Evolutionary conservation across 345 rosid genomes (phyloP).

Genomic region (Salix udensis): DNA sequence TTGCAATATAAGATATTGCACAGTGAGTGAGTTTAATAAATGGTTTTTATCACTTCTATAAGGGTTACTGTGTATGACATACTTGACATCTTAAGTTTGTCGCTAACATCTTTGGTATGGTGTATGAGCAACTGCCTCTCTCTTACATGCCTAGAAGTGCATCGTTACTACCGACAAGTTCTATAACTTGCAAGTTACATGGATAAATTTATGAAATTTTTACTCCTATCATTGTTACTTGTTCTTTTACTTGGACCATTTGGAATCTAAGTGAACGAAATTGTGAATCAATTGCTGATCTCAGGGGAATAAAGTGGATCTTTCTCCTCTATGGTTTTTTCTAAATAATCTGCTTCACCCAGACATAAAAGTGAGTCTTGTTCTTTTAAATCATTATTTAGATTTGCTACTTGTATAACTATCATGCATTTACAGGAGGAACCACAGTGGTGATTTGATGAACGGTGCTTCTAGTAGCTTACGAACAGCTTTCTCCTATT

Average conservation of each 20-base stretch:
- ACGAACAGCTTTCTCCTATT: constrained; percentile 71
- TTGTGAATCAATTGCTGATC: background rate
- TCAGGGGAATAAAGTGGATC: background rate
- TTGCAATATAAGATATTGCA: background rate
- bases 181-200: background rate
- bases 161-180: background rate
- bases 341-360: background rate
- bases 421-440: constrained; percentile 27
- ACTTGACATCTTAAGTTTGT: background rate
- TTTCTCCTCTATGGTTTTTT: background rate
- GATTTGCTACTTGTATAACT: background rate
- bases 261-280: background rate
- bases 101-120: background rate
- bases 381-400: background rate
- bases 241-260: background rate
- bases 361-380: background rate
- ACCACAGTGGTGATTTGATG: constrained; percentile 36
- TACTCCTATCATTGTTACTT: background rate
- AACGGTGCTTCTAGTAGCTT: constrained; percentile 49
- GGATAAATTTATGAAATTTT: no score
- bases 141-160: background rate
- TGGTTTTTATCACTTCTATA: background rate
- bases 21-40: background rate
- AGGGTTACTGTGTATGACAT: background rate
- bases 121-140: background rate